Percentiles rank a stretch among this genome's conserved stretches.
Conservation (phyloP, 805 yeast species). For the Metschnikowia peoriensis region DNA sequence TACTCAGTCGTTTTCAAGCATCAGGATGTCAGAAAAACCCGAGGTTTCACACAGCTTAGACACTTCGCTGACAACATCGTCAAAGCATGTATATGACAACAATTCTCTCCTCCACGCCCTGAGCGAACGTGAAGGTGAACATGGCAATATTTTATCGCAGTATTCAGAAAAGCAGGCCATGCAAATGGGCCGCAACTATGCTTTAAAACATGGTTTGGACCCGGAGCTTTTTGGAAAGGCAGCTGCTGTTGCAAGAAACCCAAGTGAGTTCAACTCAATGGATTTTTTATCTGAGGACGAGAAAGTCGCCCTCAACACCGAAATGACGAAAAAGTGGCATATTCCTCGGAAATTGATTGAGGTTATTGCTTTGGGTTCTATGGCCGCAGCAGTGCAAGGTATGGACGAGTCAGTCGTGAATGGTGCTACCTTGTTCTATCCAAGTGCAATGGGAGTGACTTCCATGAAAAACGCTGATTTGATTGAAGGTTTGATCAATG, state of each 20-base stretch:
- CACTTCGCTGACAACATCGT: conserved; percentile 3
- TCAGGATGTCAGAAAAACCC: conserved; percentile 8
- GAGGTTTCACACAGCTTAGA: conserved; percentile 1
- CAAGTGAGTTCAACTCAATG: conserved; percentile 59
- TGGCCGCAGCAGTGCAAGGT: conserved; percentile 73
- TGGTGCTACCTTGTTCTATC: conserved; percentile 65
- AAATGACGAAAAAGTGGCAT: conserved; percentile 42
- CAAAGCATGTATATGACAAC: conserved; percentile 1
- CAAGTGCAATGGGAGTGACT: conserved; percentile 49
- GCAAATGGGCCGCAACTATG: conserved; percentile 69
- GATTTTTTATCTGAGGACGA: conserved; percentile 46
- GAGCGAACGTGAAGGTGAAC: conserved; percentile 17
- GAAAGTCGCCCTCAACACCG: conserved; percentile 46
- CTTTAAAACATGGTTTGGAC: conserved; percentile 53
- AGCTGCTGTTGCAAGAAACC: conserved; percentile 58
- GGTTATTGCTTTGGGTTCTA: conserved; percentile 57
- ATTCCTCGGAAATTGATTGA: conserved; percentile 49
- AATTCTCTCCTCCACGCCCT: conserved; percentile 9
- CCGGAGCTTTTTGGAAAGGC: conserved; percentile 59
- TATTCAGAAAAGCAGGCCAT: conserved; percentile 62
- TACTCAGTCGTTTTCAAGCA: neutral
- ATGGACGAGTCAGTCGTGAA: conserved; percentile 73
- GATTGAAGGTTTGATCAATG: conserved; percentile 59
- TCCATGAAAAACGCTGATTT: conserved; percentile 46
- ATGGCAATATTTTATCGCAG: conserved; percentile 39